Conservation (phyloP, 306 rosid genomes). For the Medicago ruthenica region DNA sequence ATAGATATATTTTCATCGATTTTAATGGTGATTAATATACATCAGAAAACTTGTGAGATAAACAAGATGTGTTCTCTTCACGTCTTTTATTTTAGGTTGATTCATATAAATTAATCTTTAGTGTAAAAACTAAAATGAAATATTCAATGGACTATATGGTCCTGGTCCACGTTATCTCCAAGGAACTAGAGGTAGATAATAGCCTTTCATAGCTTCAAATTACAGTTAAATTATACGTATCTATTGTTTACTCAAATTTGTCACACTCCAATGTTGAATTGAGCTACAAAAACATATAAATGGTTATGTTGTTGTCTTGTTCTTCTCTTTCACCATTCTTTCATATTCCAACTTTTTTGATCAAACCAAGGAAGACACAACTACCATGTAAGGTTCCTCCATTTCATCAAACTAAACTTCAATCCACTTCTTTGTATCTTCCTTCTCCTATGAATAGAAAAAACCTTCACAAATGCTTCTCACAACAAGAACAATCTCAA, state of each 20-base stretch:
- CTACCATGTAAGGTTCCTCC: conserved; percentile 28
- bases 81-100: too few species aligned
- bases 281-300: conserved; percentile 29
- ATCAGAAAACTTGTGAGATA: too few species aligned
- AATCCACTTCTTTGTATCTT: conserved; percentile 24
- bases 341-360: conserved; percentile 23
- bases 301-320: conserved; percentile 32
- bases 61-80: too few species aligned
- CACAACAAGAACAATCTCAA: conserved; percentile 47
- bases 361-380: conserved; percentile 37
- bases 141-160: conserved; percentile 25
- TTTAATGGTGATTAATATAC: too few species aligned
- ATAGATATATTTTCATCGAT: too few species aligned
- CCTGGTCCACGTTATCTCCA: conserved; percentile 45
- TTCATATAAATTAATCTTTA: too few species aligned
- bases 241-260: conserved; percentile 17
- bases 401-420: conserved; percentile 36
- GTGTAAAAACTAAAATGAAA: background rate
- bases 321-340: conserved; percentile 18
- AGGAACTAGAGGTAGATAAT: background rate
- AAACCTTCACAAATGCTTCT: conserved; percentile 48
- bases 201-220: background rate
- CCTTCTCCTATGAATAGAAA: conserved; percentile 35
- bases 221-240: background rate
- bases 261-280: conserved; percentile 22